phyloP scores from a whole-genome alignment of 257 asterid species.

The Nicotiana otophora region DNA sequence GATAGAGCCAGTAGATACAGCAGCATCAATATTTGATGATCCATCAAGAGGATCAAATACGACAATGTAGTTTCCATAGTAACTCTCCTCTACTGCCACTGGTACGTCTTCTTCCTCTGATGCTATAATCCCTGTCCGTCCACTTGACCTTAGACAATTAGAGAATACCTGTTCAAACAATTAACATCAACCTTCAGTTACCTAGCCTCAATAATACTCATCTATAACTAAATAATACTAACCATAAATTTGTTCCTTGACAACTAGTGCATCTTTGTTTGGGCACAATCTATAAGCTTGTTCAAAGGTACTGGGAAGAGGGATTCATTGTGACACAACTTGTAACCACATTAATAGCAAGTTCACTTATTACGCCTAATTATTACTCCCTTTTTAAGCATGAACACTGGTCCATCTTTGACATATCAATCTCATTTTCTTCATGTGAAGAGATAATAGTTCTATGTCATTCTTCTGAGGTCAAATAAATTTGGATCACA shows the following conservation, averaged over 20 bases:
- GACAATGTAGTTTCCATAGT: slow-evolving; percentile 89
- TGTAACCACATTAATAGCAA: not conserved
- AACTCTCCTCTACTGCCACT: slow-evolving; percentile 92
- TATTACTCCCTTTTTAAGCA: not conserved
- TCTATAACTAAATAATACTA: too few species aligned
- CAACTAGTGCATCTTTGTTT: not conserved
- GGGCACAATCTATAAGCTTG: not conserved
- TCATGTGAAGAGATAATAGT: not conserved
- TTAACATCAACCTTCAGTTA: not conserved
- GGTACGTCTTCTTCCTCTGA: slow-evolving; percentile 98
- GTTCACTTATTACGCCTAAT: not conserved
- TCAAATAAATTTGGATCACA: not conserved
- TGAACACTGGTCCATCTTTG: not conserved
- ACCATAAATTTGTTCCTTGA: not conserved
- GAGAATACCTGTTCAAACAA: slow-evolving; percentile 57
- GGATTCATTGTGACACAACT: not conserved
- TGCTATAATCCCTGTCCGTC: slow-evolving; percentile 92
- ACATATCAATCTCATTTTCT: not conserved
- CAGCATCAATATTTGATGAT: slow-evolving; percentile 88
- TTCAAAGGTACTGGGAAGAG: not conserved
- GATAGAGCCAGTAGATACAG: slow-evolving; percentile 88
- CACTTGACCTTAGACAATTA: slow-evolving; percentile 78
- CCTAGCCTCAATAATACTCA: not conserved
- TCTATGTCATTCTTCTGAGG: not conserved
- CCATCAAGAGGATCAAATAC: slow-evolving; percentile 97